Base-by-base conservation (phyloP, 768 basidiomycete species). In the Calocybe indica region DNA sequence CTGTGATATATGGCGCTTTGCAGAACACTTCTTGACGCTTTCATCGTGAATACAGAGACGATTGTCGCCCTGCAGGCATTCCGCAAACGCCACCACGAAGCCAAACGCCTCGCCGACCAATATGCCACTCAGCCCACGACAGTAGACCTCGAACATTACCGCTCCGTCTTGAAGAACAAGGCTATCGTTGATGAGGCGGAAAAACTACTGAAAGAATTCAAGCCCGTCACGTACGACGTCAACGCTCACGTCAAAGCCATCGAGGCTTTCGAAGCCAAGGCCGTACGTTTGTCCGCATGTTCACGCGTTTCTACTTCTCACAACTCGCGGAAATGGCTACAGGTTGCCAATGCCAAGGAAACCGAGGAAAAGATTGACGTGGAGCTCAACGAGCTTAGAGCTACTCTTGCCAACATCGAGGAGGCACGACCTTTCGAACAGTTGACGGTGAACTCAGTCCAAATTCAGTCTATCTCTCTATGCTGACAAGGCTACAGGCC, bases 371-470 rank as follows among this genome's bases (percentile, higher is more conserved):
- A 95, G 73, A 92, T 98, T 57, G 87, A 94, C 52, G 70, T 82
- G 37, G 95, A 98, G 70, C 77, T 98, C 57, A 82, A 86, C 67
- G 84, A 91, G 59, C 86, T 99, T 56, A 85, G 92, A 69, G 83
- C 80, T 37, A 97, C 96, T 28, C 85, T 98, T 52, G 83, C 87
- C 56, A 96, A 99, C 79, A 98, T 99, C 52, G 88, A 97, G 74
- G 83, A 94, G 44, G 93, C 94, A 37, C 86, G 96, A 70, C 90
- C 95, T 6, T 96, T 99, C 71, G 93, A 98, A 63, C 90, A 98
- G 59, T 78, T 99, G 55, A 94, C 92, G 33, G 94, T 95, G 53
- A 45, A 56, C 52, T 28, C 14, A 22, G 13, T 9, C 1, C 28
- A 22, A 36, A 36, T 30, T 11, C 37, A 32, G 34, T 45, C 36